Base-by-base conservation (phyloP, 2,329 filamentous ascomycete genomes). In the Penicillium occitanis region DNA sequence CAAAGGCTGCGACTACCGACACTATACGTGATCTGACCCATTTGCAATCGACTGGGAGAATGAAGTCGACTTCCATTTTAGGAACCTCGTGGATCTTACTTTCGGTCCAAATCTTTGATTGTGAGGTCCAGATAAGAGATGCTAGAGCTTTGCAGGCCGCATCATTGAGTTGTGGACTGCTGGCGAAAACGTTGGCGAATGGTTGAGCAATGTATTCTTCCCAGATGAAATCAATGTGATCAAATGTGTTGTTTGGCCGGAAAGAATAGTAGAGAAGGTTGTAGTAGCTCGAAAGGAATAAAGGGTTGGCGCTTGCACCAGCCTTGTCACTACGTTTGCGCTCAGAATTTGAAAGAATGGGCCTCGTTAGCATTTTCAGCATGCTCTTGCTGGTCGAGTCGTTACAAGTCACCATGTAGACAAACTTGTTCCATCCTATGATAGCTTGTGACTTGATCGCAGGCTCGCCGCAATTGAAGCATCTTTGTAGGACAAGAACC, bases 241-340 rank as follows among this genome's bases (percentile, higher is more conserved):
- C 80, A 46, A 83, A 79, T 10, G 87, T 84, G 14, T 88, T 85
- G 13, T 85, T 86, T 1, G 94, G 93, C 64, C 88, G 89, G 72
- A 96, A 88, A 2, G 88, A 83, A 74, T 96, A 96, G 76, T 97
- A 96, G 11, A 92, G 85, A 0, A 98, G 83, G 64, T 90, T 92
- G 76, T 90, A 91, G 65, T 96, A 88, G 63, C 90, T 91, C 13
- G 88, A 88, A 48, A 94, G 85, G 7, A 90, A 83, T 63, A 88
- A 83, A 37, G 88, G 85, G 22, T 82, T 81, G 6, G 77, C 74
- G 51, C 86, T 81, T 71, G 76, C 68, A 66, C 71, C 81, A 14
- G 71, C 61, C 65, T 82, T 83, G 40, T 86, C 85, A 13, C 77
- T 82, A 50, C 84, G 84, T 70, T 87, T 89, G 40, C 90, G 86